Evolutionary conservation across 495 filamentous ascomycete species (phyloP), one percentile per base, ranked within the genome.

Genomic region (Beverwykella pulmonaria): DNA sequence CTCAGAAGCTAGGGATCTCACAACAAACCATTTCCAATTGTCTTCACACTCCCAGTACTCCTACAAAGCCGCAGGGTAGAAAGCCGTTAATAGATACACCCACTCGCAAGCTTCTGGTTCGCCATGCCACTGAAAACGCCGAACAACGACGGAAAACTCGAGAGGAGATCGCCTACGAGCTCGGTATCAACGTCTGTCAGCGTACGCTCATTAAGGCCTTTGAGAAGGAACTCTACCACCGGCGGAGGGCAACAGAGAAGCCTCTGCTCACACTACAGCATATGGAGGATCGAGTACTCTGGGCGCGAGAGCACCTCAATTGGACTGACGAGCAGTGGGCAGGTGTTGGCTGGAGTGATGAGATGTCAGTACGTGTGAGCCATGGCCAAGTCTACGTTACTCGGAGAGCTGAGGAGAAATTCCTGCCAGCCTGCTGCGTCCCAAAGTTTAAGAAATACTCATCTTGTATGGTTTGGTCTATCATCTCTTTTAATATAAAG

Each of bases 141-240:
- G 49, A 53, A 17, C 49, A 53, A 23, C 49, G 49, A 26, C 3
- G 49, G 26, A 53, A 53, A 29, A 53, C 49, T 6, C 14, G 49
- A 6, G 49, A 53, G 49, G 20, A 53, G 49, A 53, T 53, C 26
- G 49, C 49, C 8, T 29, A 53, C 2, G 49, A 53, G 44, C 44
- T 48, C 6, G 44, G 44, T 4, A 48, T 48, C n/a, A 23, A 48
- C 20, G 44, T 48, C 44, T 53, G 49, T 20, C 49, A 23, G 5
- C 49, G 49, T 25, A 25, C 49, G 17, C 49, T 53, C 17, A 53
- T 53, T 23, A 53, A 53, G 49, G 49, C 49, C 49, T 53, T 53
- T n/a, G n/a, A n/a, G n/a, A n/a, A n/a, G n/a, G n/a, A n/a, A n/a
- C n/a, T n/a, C n/a, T n/a, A n/a, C n/a, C 49, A 53, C 25, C 49